Percentiles rank a stretch among this genome's conserved stretches.
Evolutionary conservation across 768 basidiomycete genomes (phyloP).

Genomic region (Lyophyllum shimeji): DNA sequence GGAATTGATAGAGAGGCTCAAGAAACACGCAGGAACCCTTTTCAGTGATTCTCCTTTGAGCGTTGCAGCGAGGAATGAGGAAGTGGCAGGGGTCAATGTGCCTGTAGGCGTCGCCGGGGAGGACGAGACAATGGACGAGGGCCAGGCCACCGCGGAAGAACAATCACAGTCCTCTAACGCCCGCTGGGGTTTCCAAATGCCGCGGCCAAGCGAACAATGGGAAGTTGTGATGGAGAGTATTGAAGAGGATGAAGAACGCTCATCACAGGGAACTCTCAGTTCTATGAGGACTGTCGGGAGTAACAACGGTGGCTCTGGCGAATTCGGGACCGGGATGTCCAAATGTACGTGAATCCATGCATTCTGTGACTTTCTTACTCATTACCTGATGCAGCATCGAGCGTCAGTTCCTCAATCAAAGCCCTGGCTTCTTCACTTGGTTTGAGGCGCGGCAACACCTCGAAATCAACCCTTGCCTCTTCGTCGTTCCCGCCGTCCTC

Average conservation of each 20-base stretch:
- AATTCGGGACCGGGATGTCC: slow-evolving; percentile 71
- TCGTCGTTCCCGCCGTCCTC: slow-evolving; percentile 16
- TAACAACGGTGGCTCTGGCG: slow-evolving; percentile 42
- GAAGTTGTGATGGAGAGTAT: slow-evolving; percentile 86
- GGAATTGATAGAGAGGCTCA: slow-evolving; percentile 69
- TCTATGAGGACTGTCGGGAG: slow-evolving; percentile 40
- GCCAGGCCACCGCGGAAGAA: slow-evolving; percentile 18
- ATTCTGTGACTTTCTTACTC: slow-evolving; percentile 4
- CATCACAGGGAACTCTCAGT: slow-evolving; percentile 48
- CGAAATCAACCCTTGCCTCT: slow-evolving; percentile 20
- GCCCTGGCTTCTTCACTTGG: slow-evolving; percentile 76
- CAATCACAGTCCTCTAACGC: slow-evolving; percentile 10
- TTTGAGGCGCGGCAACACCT: slow-evolving; percentile 52
- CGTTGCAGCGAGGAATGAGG: slow-evolving; percentile 53
- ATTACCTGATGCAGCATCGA: slow-evolving; percentile 42
- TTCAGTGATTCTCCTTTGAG: slow-evolving; percentile 56
- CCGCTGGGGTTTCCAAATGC: slow-evolving; percentile 25
- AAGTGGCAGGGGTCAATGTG: slow-evolving; percentile 18
- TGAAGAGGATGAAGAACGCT: slow-evolving; percentile 60
- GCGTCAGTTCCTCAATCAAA: slow-evolving; percentile 70
- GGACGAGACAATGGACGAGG: slow-evolving; percentile 25
- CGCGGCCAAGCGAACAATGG: slow-evolving; percentile 80
- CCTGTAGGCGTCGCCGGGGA: slow-evolving; percentile 29
- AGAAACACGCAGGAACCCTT: slow-evolving; percentile 64
- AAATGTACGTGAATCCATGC: slow-evolving; percentile 44